phyloP scores from a whole-genome alignment of 2,329 filamentous ascomycete genomes.

The Monilinia vaccinii-corymbosi region DNA sequence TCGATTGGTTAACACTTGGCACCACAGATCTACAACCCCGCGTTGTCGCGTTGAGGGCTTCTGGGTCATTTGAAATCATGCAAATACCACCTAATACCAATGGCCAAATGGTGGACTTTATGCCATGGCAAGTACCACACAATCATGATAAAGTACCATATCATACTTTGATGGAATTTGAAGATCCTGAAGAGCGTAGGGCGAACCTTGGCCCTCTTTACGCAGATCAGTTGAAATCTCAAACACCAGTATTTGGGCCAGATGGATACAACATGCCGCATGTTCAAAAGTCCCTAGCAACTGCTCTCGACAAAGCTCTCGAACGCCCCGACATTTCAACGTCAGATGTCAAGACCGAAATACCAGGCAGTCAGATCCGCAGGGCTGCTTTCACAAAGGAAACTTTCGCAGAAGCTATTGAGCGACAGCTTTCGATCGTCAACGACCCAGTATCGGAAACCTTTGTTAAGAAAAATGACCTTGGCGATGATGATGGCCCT shows the following conservation, averaged over 20 bases:
- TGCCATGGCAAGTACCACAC: conserved; percentile 52
- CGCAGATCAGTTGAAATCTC: conserved; percentile 43
- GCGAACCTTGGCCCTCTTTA: conserved; percentile 46
- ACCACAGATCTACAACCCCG: conserved; percentile 47
- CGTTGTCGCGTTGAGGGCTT: conserved; percentile 50
- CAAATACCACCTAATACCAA: conserved; percentile 51
- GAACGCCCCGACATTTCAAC: conserved; percentile 10
- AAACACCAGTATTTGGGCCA: conserved; percentile 48
- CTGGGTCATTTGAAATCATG: conserved; percentile 51
- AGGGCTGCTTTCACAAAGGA: conserved; percentile 5
- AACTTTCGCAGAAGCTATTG: conserved; percentile 7
- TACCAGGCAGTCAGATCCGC: not conserved
- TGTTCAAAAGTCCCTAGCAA: conserved; percentile 19
- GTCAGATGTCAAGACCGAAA: conserved; percentile 7
- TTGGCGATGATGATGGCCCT: not conserved
- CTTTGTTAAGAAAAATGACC: not conserved
- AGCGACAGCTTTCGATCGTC: not conserved
- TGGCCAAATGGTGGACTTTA: conserved; percentile 49
- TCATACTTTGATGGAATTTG: conserved; percentile 47
- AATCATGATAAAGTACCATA: conserved; percentile 40
- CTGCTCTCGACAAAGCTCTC: conserved; percentile 23
- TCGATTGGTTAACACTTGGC: conserved; percentile 56
- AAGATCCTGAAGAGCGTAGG: conserved; percentile 41
- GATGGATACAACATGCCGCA: conserved; percentile 35
- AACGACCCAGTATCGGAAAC: conserved; percentile 1